Evolutionary conservation across 495 filamentous ascomycete genomes (phyloP).

Genomic region (Penicillium ucsense): DNA sequence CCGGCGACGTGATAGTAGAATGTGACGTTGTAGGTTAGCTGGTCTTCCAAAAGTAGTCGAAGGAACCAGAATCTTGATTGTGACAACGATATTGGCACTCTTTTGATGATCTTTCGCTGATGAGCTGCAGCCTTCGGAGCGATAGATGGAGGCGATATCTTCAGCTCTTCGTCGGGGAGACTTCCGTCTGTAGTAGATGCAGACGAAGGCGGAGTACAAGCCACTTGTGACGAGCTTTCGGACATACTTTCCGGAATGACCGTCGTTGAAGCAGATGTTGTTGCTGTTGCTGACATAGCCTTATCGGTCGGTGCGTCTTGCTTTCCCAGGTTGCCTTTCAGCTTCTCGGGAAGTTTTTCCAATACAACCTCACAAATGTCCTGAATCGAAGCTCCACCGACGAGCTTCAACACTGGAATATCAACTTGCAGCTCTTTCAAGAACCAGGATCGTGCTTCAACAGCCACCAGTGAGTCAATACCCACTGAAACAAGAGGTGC

Average conservation of each 20-base stretch:
- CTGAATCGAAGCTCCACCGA: conserved; percentile 18
- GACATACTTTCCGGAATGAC: no score
- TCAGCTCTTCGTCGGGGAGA: no score
- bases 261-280: no score
- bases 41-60: conserved; percentile 19
- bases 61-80: conserved; percentile 34
- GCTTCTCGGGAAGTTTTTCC: neutral
- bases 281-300: no score
- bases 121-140: neutral
- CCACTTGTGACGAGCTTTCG: no score
- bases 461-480: conserved; percentile 26
- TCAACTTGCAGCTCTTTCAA: conserved; percentile 29
- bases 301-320: no score
- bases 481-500: conserved; percentile 18
- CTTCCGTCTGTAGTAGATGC: no score
- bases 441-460: conserved; percentile 28
- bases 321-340: neutral
- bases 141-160: neutral
- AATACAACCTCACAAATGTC: neutral
- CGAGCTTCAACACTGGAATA: conserved; percentile 43
- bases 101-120: neutral
- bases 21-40: conserved; percentile 24
- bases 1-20: conserved; percentile 1
- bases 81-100: neutral
- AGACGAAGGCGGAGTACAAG: no score